phyloP scores from a whole-genome alignment of 179 eudicot species.

The Carnegiea gigantea region DNA sequence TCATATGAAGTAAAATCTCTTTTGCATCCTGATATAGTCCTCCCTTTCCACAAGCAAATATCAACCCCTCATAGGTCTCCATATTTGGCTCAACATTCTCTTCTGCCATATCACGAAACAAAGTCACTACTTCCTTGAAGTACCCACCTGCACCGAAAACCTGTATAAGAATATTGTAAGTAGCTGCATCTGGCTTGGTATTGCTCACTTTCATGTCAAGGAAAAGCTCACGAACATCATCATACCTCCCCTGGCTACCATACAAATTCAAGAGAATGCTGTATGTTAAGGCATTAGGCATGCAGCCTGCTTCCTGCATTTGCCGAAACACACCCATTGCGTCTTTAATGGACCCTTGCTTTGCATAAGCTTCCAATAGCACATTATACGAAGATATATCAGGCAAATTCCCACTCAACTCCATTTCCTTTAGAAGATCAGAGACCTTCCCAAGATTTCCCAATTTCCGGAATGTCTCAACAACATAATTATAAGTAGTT shows the following conservation, averaged over 20 bases:
- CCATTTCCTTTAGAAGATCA: slow-evolving; percentile 75
- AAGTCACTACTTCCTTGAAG: slow-evolving; percentile 91
- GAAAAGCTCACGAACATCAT: slow-evolving; percentile 87
- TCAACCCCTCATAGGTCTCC: slow-evolving; percentile 94
- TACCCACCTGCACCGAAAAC: slow-evolving; percentile 97
- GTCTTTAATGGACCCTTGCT: slow-evolving; percentile 66
- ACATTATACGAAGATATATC: slow-evolving; percentile 82
- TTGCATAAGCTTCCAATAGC: slow-evolving; percentile 81
- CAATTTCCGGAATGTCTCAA: slow-evolving; percentile 75
- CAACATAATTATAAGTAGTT: slow-evolving; percentile 69
- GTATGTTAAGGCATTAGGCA: slow-evolving; percentile 77
- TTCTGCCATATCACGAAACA: slow-evolving; percentile 93
- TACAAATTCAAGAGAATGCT: slow-evolving; percentile 78
- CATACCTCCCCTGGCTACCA: slow-evolving; percentile 82
- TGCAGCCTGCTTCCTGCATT: slow-evolving; percentile 90
- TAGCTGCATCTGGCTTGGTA: slow-evolving; percentile 82
- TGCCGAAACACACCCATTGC: slow-evolving; percentile 88
- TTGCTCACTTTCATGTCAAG: slow-evolving; percentile 96
- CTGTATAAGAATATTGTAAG: slow-evolving; percentile 84
- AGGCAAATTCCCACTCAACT: slow-evolving; percentile 70
- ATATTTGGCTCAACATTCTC: slow-evolving; percentile 90
- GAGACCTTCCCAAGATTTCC: slow-evolving; percentile 73
- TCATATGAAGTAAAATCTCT: slow-evolving; percentile 66
- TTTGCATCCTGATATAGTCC: slow-evolving; percentile 83
- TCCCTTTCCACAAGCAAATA: slow-evolving; percentile 87